Evolutionary conservation across 768 basidiomycete species (phyloP).

Genomic region (Tephrocybe sp.): DNA sequence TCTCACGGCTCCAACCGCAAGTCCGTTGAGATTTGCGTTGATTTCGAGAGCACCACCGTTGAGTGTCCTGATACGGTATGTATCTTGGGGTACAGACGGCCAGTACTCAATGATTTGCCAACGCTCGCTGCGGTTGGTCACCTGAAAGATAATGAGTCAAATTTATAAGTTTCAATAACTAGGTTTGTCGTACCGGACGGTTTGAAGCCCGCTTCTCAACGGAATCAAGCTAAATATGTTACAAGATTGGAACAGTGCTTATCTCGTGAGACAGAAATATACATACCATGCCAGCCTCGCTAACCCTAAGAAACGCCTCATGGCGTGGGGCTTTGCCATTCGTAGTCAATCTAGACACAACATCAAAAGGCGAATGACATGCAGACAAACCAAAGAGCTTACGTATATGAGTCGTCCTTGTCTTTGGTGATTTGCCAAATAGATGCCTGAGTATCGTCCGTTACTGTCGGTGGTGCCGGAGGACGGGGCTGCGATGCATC

Average conservation of each 20-base stretch:
- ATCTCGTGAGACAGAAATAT: neutral
- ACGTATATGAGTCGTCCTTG: conserved; percentile 3
- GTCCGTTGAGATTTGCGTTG: neutral
- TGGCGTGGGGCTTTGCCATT: neutral
- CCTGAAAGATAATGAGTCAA: neutral
- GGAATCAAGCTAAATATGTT: neutral
- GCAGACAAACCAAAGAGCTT: neutral
- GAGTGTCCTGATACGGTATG: conserved; percentile 5
- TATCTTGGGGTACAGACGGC: conserved; percentile 2
- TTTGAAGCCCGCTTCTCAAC: neutral
- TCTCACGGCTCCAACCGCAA: conserved; percentile 2
- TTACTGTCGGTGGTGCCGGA: neutral
- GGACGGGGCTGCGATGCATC: neutral
- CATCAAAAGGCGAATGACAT: neutral
- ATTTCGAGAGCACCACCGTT: conserved; percentile 9
- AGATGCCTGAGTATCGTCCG: neutral
- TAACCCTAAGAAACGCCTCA: conserved; percentile 4
- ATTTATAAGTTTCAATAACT: neutral
- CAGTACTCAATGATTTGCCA: conserved; percentile 9
- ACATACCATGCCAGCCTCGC: conserved; percentile 3
- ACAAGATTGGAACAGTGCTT: neutral
- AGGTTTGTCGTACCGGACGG: neutral
- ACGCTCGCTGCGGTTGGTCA: neutral
- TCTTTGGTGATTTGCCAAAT: conserved; percentile 2
- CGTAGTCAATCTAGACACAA: neutral